Conservation (phyloP, 2,329 filamentous ascomycete genomes). For the Aspergillus clavatus region DNA sequence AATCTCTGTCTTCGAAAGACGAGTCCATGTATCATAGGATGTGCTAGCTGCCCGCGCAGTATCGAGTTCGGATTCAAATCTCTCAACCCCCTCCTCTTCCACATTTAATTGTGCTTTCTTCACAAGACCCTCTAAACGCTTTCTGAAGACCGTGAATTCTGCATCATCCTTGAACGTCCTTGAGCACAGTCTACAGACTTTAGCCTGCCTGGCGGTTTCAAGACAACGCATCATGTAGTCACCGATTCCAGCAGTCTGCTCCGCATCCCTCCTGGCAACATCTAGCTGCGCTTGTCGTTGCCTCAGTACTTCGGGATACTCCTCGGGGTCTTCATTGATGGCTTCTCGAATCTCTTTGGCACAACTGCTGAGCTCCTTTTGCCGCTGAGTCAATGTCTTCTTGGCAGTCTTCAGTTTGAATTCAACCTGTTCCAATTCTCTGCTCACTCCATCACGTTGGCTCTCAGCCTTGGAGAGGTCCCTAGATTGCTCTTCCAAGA, state of each 20-base stretch:
- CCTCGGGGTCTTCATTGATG: slow-evolving; percentile 47
- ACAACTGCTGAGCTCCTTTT: slow-evolving; percentile 57
- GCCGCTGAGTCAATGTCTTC: slow-evolving; percentile 60
- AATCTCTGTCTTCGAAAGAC: slow-evolving; percentile 64
- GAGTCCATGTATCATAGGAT: slow-evolving; percentile 69
- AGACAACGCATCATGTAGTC: slow-evolving; percentile 68
- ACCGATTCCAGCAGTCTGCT: slow-evolving; percentile 62
- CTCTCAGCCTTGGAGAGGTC: slow-evolving; percentile 61
- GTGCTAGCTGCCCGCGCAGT: slow-evolving; percentile 59
- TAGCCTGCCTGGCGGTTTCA: slow-evolving; percentile 60
- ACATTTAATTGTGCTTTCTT: slow-evolving; percentile 51
- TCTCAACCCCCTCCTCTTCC: slow-evolving; percentile 46
- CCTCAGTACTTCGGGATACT: slow-evolving; percentile 50
- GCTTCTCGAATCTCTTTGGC: slow-evolving; percentile 59
- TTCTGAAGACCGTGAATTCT: slow-evolving; percentile 59
- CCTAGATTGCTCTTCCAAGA: slow-evolving; percentile 54
- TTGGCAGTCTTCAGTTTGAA: slow-evolving; percentile 64
- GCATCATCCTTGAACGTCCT: slow-evolving; percentile 59
- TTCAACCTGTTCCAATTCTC: slow-evolving; percentile 72
- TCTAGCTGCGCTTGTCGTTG: slow-evolving; percentile 51
- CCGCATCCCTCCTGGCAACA: slow-evolving; percentile 57
- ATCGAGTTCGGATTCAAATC: slow-evolving; percentile 39
- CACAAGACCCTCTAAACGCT: slow-evolving; percentile 58
- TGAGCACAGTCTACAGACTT: slow-evolving; percentile 71
- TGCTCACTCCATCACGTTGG: slow-evolving; percentile 63